phyloP scores from a whole-genome alignment of 306 rosid species.

The Prunus mongolica region DNA sequence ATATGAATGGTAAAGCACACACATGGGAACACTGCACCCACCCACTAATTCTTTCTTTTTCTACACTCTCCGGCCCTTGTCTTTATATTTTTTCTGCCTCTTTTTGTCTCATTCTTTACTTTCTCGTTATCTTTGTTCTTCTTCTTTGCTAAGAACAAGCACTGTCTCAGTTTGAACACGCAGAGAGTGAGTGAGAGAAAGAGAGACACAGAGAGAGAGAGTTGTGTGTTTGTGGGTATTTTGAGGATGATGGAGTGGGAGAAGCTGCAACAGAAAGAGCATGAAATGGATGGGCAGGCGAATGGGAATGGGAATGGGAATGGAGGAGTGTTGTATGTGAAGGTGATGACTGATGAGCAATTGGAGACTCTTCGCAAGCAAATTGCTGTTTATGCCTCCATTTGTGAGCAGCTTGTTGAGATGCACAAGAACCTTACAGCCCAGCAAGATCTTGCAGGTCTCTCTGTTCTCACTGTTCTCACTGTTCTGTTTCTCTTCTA shows the following conservation, averaged over 20 bases:
- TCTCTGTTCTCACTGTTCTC: slow-evolving; percentile 1
- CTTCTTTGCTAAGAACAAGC: background rate
- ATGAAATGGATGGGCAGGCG: slow-evolving; percentile 23
- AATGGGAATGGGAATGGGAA: slow-evolving; percentile 27
- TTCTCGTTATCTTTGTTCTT: slow-evolving; percentile 21
- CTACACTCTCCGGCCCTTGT: background rate
- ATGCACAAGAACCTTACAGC: slow-evolving; percentile 75
- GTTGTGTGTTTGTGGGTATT: too few species aligned
- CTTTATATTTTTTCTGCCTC: background rate
- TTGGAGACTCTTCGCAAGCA: slow-evolving; percentile 86
- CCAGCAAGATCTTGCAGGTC: slow-evolving; percentile 87
- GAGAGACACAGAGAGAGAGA: background rate
- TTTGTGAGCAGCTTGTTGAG: slow-evolving; percentile 81
- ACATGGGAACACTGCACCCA: slow-evolving; percentile 14
- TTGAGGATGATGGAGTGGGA: slow-evolving; percentile 51
- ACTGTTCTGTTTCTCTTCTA: slow-evolving; percentile 1
- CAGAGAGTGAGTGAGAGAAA: background rate
- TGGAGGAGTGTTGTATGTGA: slow-evolving; percentile 55
- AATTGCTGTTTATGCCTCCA: slow-evolving; percentile 71
- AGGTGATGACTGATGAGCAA: slow-evolving; percentile 96
- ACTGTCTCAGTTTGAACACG: background rate
- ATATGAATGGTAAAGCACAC: background rate
- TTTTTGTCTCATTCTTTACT: slow-evolving; percentile 29
- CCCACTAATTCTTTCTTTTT: slow-evolving; percentile 5
- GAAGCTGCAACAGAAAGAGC: slow-evolving; percentile 40